These are phyloP conservation scores for Mortierella sp. DNA, from an alignment of 371 early-diverging fungal species.

Conservation along the genomic window DNA sequence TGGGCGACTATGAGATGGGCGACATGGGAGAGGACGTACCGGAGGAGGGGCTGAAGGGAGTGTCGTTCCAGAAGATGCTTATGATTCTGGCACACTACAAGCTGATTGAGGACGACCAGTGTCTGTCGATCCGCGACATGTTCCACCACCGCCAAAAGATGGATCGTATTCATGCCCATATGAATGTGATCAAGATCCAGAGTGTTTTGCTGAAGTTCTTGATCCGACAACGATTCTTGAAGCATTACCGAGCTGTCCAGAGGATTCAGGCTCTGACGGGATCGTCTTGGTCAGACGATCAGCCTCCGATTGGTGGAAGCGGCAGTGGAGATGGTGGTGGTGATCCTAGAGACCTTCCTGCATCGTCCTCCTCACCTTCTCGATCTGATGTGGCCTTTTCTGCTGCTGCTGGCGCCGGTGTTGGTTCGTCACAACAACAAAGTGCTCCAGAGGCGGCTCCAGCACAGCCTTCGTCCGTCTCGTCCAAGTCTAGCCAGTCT, in stretches of 20 bases:
- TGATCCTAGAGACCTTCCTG: neutral
- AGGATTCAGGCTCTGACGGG: slow-evolving; percentile 19
- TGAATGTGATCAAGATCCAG: slow-evolving; percentile 36
- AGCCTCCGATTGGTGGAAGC: neutral
- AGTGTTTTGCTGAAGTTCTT: slow-evolving; percentile 40
- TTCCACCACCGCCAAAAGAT: slow-evolving; percentile 57
- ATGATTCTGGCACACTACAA: slow-evolving; percentile 70
- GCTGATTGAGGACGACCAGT: slow-evolving; percentile 63
- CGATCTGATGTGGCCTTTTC: neutral
- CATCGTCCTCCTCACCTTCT: neutral
- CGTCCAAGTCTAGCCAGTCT: slow-evolving; percentile 1
- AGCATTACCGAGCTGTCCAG: slow-evolving; percentile 26
- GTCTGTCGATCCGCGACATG: slow-evolving; percentile 51
- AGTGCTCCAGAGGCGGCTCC: neutral
- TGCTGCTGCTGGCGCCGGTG: neutral
- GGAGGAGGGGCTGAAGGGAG: slow-evolving; percentile 56
- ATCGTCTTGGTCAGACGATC: neutral
- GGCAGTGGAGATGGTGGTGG: neutral
- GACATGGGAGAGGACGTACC: slow-evolving; percentile 47
- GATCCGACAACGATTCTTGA: slow-evolving; percentile 45
- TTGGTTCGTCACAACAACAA: neutral
- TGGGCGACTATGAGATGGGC: slow-evolving; percentile 31
- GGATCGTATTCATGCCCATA: slow-evolving; percentile 52
- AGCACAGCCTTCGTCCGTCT: slow-evolving; percentile 12
- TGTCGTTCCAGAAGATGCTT: slow-evolving; percentile 74